Percentiles rank a stretch among this genome's conserved stretches.
These are phyloP conservation scores for Poronia punctata DNA, from an alignment of 495 filamentous ascomycete species.

Conservation along the genomic window DNA sequence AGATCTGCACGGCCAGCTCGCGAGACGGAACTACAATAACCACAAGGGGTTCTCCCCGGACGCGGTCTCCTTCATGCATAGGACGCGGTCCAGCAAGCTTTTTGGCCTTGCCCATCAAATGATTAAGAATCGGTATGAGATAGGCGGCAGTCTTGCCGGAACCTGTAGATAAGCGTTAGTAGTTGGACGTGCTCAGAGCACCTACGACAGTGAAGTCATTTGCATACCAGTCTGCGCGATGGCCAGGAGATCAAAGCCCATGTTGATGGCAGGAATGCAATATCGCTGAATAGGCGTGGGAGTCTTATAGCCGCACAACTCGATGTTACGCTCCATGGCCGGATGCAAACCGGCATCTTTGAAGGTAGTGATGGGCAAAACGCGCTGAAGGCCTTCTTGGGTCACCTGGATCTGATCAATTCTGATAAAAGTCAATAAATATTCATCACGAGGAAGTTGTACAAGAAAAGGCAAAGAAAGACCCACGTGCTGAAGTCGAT, in stretches of 20 bases:
- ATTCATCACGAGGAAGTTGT: too few species aligned
- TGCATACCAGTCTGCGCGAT: slow-evolving; percentile 85
- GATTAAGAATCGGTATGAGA: slow-evolving; percentile 79
- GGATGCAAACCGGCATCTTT: slow-evolving; percentile 80
- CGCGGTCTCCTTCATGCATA: slow-evolving; percentile 33
- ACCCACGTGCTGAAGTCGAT: slow-evolving; percentile 45
- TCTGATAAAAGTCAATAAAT: slow-evolving; percentile 27
- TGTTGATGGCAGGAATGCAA: slow-evolving; percentile 65
- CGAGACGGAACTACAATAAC: slow-evolving; percentile 80
- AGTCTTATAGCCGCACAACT: slow-evolving; percentile 50
- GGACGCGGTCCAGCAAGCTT: slow-evolving; percentile 73
- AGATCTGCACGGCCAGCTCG: slow-evolving; percentile 89
- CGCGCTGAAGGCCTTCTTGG: slow-evolving; percentile 49
- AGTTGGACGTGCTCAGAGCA: not conserved
- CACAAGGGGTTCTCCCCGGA: slow-evolving; percentile 77
- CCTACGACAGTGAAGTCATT: not conserved
- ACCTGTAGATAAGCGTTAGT: slow-evolving; percentile 43
- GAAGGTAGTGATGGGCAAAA: slow-evolving; percentile 56
- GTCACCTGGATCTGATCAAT: slow-evolving; percentile 49
- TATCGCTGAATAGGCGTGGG: slow-evolving; percentile 88
- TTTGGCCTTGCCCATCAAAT: slow-evolving; percentile 89
- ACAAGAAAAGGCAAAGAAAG: not conserved
- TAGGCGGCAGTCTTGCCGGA: slow-evolving; percentile 96
- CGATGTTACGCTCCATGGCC: slow-evolving; percentile 67
- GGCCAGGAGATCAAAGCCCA: slow-evolving; percentile 72